Conservation (phyloP, 2,329 filamentous ascomycete genomes). For the Colletotrichum tropicale region DNA sequence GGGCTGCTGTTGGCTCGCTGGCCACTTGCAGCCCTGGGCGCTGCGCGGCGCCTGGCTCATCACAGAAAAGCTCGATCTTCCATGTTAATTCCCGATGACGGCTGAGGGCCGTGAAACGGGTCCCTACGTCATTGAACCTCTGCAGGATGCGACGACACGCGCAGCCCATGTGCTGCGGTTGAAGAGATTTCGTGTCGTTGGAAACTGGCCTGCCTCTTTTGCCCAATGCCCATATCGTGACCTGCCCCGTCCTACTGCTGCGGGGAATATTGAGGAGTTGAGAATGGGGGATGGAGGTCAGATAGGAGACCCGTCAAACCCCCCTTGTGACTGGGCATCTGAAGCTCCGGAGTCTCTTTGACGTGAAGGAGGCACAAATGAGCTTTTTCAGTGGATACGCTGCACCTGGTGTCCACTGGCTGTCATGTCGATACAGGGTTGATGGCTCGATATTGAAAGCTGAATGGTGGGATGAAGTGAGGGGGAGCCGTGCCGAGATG, state of each 20-base stretch:
- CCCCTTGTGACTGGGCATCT: background rate
- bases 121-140: constrained; percentile 16
- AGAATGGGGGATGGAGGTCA: background rate
- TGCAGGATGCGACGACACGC: constrained; percentile 5
- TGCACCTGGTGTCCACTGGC: background rate
- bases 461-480: background rate
- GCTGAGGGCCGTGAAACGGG: constrained; percentile 16
- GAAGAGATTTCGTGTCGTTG: constrained; percentile 17
- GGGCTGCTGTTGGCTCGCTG: background rate
- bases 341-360: background rate
- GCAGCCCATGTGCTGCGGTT: background rate
- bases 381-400: constrained; percentile 4
- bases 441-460: background rate
- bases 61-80: constrained; percentile 14
- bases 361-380: background rate
- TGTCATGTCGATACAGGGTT: background rate
- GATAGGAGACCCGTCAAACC: background rate
- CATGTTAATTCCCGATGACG: constrained; percentile 17
- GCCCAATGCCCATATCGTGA: constrained; percentile 1
- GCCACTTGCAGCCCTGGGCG: constrained; percentile 2
- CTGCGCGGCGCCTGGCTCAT: background rate
- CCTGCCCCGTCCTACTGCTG: background rate
- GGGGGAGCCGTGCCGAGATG: background rate
- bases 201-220: background rate
- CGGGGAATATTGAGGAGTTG: background rate